phyloP scores from a whole-genome alignment of 768 basidiomycete genomes.

The Kwoniella newhampshirensis region DNA sequence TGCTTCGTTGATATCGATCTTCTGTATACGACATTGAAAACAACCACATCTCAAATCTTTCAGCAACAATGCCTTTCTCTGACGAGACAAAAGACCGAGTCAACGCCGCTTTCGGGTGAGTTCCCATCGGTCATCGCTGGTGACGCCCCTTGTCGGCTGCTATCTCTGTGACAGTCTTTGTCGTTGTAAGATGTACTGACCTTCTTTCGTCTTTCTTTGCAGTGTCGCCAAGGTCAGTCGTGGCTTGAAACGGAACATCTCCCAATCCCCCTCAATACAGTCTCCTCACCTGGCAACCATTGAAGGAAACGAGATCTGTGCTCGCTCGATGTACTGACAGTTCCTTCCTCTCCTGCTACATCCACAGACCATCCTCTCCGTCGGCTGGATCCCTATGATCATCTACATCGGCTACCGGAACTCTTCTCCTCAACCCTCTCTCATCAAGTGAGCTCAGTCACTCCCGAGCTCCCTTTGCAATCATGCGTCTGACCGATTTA shows the following conservation, averaged over 20 bases:
- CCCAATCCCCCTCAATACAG: too few species aligned
- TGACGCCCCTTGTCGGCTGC: too few species aligned
- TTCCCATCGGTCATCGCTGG: slow-evolving; percentile 5
- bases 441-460: slow-evolving; percentile 77
- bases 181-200: slow-evolving; percentile 1
- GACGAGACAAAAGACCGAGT: slow-evolving; percentile 54
- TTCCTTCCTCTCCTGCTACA: too few species aligned
- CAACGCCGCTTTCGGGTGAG: slow-evolving; percentile 50
- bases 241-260: too few species aligned
- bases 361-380: slow-evolving; percentile 79
- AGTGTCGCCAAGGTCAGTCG: slow-evolving; percentile 52
- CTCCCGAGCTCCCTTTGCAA: not conserved
- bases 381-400: slow-evolving; percentile 93
- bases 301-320: not conserved
- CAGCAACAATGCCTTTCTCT: slow-evolving; percentile 46
- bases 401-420: slow-evolving; percentile 92
- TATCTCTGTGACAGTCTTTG: too few species aligned
- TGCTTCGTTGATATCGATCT: too few species aligned
- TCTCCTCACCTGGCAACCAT: too few species aligned
- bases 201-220: not conserved
- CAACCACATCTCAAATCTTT: not conserved
- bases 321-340: slow-evolving; percentile 3
- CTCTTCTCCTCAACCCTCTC: slow-evolving; percentile 88
- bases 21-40: too few species aligned
- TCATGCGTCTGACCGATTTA: too few species aligned